Percentiles rank a stretch among this genome's conserved stretches.
Evolutionary conservation across 1,284 basidiomycete species (phyloP).

Genomic region (Hortiboletus rubellus): DNA sequence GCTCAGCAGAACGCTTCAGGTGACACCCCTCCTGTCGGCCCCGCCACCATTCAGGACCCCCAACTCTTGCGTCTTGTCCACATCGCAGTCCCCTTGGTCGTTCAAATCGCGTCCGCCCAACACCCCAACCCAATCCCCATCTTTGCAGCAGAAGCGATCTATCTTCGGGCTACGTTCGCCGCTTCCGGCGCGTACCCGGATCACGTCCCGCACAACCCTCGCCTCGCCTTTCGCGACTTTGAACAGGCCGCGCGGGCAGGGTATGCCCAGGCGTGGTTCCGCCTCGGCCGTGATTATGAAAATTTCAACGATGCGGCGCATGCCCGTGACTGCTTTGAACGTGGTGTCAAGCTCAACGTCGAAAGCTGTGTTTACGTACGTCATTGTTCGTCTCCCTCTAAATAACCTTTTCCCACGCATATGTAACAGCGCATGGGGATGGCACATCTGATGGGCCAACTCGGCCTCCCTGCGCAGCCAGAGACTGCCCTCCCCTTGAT

Average conservation of each 20-base stretch:
- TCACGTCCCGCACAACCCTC: constrained; percentile 64
- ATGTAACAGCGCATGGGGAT: constrained; percentile 77
- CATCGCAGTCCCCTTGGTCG: constrained; percentile 62
- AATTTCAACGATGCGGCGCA: constrained; percentile 71
- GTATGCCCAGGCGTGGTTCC: constrained; percentile 80
- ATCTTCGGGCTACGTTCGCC: constrained; percentile 69
- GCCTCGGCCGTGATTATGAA: constrained; percentile 90
- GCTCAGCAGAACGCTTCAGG: constrained; percentile 43
- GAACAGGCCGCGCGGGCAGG: constrained; percentile 78
- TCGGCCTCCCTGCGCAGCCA: constrained; percentile 59
- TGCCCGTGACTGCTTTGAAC: constrained; percentile 82
- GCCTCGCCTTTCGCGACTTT: constrained; percentile 86
- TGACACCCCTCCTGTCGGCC: constrained; percentile 49
- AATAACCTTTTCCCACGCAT: not conserved
- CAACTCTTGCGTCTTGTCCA: constrained; percentile 62
- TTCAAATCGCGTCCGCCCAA: constrained; percentile 49
- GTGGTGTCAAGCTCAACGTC: constrained; percentile 69
- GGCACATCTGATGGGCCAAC: constrained; percentile 87
- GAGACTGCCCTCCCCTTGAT: constrained; percentile 70
- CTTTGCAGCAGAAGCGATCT: constrained; percentile 72
- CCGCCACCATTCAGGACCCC: constrained; percentile 61
- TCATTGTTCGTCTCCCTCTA: not conserved
- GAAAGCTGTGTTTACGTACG: constrained; percentile 67
- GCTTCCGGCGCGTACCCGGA: constrained; percentile 68
- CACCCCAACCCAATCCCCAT: constrained; percentile 40